Conservation (phyloP, 2,329 filamentous ascomycete genomes). For the Beauveria pseudobassiana region DNA sequence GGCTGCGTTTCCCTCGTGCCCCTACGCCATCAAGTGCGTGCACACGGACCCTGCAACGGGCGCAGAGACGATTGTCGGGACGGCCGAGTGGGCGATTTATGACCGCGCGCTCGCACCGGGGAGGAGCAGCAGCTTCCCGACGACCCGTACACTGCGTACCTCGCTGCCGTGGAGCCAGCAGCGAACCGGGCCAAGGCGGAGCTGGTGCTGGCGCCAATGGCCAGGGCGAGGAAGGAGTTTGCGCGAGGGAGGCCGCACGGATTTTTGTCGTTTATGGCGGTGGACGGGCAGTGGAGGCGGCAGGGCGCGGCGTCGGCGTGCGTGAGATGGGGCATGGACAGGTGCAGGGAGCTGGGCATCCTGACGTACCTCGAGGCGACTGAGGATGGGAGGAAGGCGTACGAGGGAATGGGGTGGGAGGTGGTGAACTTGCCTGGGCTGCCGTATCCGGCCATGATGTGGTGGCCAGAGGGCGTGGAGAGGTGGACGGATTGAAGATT, state of each 20-base stretch:
- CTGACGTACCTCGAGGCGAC: slow-evolving; percentile 10
- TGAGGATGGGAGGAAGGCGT: slow-evolving; percentile 2
- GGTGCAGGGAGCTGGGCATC: slow-evolving; percentile 4
- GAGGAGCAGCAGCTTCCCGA: neutral
- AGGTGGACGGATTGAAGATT: neutral
- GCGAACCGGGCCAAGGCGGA: neutral
- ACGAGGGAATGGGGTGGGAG: slow-evolving; percentile 7
- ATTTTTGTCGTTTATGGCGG: slow-evolving; percentile 3
- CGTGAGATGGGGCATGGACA: slow-evolving; percentile 10
- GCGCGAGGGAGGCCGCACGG: neutral
- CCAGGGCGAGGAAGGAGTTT: neutral
- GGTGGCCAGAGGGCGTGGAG: slow-evolving; percentile 10
- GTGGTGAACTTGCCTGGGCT: neutral
- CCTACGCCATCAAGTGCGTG: slow-evolving; percentile 10
- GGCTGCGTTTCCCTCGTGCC: slow-evolving; percentile 6
- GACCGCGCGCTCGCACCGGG: slow-evolving; percentile 2
- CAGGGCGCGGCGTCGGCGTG: slow-evolving; percentile 6
- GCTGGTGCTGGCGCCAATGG: neutral
- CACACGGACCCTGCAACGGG: slow-evolving; percentile 1
- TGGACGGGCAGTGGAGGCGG: slow-evolving; percentile 4
- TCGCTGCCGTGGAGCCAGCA: neutral
- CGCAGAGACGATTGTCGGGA: neutral
- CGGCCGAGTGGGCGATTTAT: slow-evolving; percentile 9
- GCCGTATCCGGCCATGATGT: slow-evolving; percentile 8
- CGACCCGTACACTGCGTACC: slow-evolving; percentile 2